Base-by-base conservation (phyloP, 139 green algal species). In the Penium margaritaceum region DNA sequence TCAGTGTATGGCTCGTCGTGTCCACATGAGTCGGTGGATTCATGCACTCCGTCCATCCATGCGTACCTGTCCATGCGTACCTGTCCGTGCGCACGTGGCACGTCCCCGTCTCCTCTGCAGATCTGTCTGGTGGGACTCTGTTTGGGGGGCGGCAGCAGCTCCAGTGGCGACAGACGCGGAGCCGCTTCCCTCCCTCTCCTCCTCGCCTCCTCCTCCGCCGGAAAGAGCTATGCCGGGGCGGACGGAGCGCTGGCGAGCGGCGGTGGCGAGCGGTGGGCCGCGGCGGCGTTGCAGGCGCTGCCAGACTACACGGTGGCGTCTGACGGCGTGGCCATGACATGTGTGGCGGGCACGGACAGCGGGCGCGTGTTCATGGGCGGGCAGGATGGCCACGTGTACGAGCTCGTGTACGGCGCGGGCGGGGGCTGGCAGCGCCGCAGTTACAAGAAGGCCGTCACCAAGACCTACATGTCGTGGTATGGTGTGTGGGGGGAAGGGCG, bases 281-380 rank as follows among this genome's bases (percentile, higher is more conserved):
- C 90, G 30, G 29, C 95, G 2, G 65, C 75, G 19, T 75, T 95
- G 47, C 89, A 95, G 80, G 84, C 89, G 17, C 81, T 97, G 70
- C 88, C 91, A 1, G 69, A 90, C 41, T 97, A 95, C 84, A 79
- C 70, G 38, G 68, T 91, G 30, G 78, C 91, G 12, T 84, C 83
- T 6, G 91, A 96, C 85, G 88, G 87, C 70, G 85, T 93, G 2
- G 72, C 90, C 46, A 93, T 96, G 79, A 88, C 84, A 17, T 85
- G 80, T 21, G 84, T 91, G n/a, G 81, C 79, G 0, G 57, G 75
- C 27, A 87, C 79, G n/a, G 32, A 72, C 6, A 37, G 32, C 15
- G 90, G 91, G 1, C 82, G 93, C 24, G 90, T 97, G 41, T 98
- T 98, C 78, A 24, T 96, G 57, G 93, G 93, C 14, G 93, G 93